phyloP scores from a whole-genome alignment of 2,329 filamentous ascomycete species.

The Elsinoe arachidis region DNA sequence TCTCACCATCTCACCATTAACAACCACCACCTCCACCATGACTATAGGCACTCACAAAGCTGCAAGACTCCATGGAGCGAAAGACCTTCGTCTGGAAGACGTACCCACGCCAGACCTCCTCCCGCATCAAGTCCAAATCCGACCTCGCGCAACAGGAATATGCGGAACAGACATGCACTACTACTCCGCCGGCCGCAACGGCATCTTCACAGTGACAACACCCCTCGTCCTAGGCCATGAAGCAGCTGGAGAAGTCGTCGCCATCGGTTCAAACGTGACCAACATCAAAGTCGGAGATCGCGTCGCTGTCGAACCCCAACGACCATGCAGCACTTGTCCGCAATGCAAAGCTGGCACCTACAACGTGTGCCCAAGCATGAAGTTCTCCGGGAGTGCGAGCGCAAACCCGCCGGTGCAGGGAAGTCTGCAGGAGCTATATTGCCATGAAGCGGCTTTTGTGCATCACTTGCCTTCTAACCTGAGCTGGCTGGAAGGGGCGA shows the following conservation, averaged over 20 bases:
- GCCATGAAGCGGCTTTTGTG: slow-evolving; percentile 39
- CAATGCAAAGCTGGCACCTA: slow-evolving; percentile 18
- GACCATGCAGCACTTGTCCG: slow-evolving; percentile 60
- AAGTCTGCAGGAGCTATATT: slow-evolving; percentile 43
- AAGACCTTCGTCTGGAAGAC: neutral
- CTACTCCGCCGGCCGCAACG: neutral
- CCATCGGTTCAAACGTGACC: slow-evolving; percentile 50
- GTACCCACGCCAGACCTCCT: neutral
- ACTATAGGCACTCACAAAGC: neutral
- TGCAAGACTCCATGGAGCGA: neutral
- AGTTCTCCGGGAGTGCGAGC: slow-evolving; percentile 18
- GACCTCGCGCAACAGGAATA: neutral
- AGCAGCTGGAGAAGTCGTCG: slow-evolving; percentile 55
- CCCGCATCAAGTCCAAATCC: neutral
- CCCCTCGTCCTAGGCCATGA: slow-evolving; percentile 60
- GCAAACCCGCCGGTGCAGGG: slow-evolving; percentile 25
- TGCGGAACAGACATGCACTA: slow-evolving; percentile 5
- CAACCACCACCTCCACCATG: neutral
- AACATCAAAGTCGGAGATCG: slow-evolving; percentile 54
- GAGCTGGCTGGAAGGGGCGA: slow-evolving; percentile 42
- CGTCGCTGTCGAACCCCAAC: slow-evolving; percentile 65
- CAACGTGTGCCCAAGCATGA: slow-evolving; percentile 19
- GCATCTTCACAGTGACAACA: neutral
- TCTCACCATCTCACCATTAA: neutral
- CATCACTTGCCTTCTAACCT: slow-evolving; percentile 40